Conservation (phyloP, 768 basidiomycete genomes). For the Ramaria sp. region DNA sequence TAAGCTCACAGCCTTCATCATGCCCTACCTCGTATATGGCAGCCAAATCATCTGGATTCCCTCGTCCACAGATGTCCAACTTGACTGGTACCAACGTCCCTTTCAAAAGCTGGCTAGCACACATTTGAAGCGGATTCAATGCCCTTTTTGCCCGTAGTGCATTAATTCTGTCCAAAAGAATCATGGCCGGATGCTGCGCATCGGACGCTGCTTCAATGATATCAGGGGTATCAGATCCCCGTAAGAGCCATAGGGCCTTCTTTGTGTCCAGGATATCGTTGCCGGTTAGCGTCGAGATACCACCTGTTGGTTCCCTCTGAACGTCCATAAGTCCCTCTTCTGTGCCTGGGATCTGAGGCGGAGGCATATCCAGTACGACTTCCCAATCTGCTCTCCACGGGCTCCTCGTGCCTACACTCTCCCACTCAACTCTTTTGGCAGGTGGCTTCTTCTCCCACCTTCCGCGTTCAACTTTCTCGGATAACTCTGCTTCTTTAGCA, state of each 20-base stretch:
- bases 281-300: not conserved
- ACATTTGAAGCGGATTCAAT: constrained; percentile 27
- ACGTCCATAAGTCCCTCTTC: constrained; percentile 9
- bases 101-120: constrained; percentile 36
- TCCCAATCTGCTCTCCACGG: constrained; percentile 78
- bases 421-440: constrained; percentile 73
- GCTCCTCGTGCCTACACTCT: constrained; percentile 49
- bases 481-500: constrained; percentile 33
- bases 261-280: constrained; percentile 9
- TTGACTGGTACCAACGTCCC: constrained; percentile 61
- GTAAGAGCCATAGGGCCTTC: constrained; percentile 49
- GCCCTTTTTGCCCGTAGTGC: constrained; percentile 45
- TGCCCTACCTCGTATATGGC: constrained; percentile 57
- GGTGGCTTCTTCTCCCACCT: constrained; percentile 77
- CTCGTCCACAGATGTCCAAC: constrained; percentile 51
- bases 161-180: constrained; percentile 47
- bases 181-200: constrained; percentile 30
- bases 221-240: constrained; percentile 36
- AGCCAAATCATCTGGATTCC: constrained; percentile 66
- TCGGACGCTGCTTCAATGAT: constrained; percentile 34
- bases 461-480: constrained; percentile 42
- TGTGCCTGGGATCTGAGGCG: not conserved
- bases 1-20: constrained; percentile 33
- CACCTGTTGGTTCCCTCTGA: constrained; percentile 15
- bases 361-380: constrained; percentile 44